Evolutionary conservation across 495 filamentous ascomycete genomes (phyloP).

Genomic region (Choiromyces venosus): DNA sequence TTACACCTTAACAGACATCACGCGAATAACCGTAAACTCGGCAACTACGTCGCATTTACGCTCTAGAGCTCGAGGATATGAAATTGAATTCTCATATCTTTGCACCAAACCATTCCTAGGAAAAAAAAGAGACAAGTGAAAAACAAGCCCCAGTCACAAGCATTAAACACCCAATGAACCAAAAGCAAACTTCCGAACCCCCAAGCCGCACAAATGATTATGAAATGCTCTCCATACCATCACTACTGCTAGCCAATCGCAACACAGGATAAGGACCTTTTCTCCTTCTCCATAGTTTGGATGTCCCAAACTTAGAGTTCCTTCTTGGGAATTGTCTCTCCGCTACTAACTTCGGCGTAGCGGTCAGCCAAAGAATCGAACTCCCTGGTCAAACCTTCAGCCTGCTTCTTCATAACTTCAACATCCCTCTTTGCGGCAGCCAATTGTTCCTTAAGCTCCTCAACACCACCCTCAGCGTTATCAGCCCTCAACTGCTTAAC

Average conservation of each 20-base stretch:
- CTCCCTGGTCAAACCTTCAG: constrained; percentile 66
- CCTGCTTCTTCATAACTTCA: constrained; percentile 79
- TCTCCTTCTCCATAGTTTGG: background rate
- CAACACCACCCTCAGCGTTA: constrained; percentile 59
- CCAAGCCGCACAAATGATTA: background rate
- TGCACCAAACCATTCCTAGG: background rate
- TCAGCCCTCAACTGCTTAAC: constrained; percentile 75
- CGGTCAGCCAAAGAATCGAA: constrained; percentile 80
- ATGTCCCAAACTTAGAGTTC: constrained; percentile 39
- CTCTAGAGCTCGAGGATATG: background rate
- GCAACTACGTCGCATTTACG: background rate
- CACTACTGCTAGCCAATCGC: background rate
- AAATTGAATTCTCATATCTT: background rate
- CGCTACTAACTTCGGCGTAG: constrained; percentile 46
- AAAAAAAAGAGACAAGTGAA: background rate
- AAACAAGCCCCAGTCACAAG: background rate
- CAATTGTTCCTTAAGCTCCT: constrained; percentile 63
- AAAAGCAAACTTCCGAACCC: background rate
- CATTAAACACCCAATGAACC: background rate
- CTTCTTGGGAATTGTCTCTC: constrained; percentile 40
- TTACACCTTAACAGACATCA: background rate
- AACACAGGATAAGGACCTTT: background rate
- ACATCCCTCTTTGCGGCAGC: constrained; percentile 67
- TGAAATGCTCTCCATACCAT: background rate
- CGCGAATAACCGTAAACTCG: background rate